phyloP scores from a whole-genome alignment of 208 protist species.

The Trypanosoma lewisi region DNA sequence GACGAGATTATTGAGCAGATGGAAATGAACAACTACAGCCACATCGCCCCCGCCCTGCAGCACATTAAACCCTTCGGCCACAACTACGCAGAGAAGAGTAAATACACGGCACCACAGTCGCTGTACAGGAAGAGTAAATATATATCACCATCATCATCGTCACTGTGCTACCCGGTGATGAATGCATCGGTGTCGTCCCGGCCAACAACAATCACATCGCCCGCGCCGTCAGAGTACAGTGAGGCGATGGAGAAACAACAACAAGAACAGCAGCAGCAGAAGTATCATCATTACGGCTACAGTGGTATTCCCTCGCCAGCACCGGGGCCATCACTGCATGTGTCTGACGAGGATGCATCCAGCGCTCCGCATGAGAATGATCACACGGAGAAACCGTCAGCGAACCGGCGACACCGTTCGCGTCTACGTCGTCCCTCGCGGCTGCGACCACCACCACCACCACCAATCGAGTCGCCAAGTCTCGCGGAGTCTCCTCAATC shows the following conservation, averaged over 20 bases:
- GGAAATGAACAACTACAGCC: conserved; percentile 53
- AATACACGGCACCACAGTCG: too few species aligned
- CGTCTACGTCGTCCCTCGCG: neutral
- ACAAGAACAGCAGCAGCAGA: neutral
- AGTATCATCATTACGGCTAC: neutral
- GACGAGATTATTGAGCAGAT: conserved; percentile 68
- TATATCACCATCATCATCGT: too few species aligned
- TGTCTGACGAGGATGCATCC: conserved; percentile 8
- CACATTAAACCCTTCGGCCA: conserved; percentile 37
- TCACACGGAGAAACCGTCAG: conserved; percentile 18
- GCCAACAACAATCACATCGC: neutral
- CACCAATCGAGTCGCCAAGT: conserved; percentile 1
- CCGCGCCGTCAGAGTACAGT: neutral
- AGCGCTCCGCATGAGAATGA: conserved; percentile 15
- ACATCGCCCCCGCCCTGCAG: conserved; percentile 36
- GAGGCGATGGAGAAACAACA: too few species aligned
- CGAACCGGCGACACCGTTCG: conserved; percentile 4
- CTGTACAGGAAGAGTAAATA: too few species aligned
- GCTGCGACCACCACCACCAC: neutral
- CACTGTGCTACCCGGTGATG: too few species aligned
- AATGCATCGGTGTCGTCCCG: too few species aligned
- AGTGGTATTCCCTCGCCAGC: neutral
- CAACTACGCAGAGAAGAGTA: too few species aligned
- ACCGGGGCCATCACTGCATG: neutral
- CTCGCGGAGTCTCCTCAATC: too few species aligned